Base-by-base conservation (phyloP, 164 flowering plant genomes). In the Houttuynia cordata region DNA sequence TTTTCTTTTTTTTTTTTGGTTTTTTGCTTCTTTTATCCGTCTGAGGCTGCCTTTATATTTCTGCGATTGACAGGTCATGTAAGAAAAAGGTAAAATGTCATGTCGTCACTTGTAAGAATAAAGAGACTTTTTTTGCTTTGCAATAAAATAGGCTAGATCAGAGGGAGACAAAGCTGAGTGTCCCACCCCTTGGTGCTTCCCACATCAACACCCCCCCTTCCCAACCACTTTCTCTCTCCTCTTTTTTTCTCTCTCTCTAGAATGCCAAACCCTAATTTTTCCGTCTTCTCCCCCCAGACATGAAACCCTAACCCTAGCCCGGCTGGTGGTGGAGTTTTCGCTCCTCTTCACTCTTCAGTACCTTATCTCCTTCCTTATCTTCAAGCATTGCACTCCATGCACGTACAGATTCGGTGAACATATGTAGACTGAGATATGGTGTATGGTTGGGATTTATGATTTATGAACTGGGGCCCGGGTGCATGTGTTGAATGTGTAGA, bases 161-260 rank as follows among this genome's bases (percentile, higher is more conserved):
- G 49, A 45, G 49, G 17, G 49, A 45, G 49, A 45, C 15, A 10
- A 17, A 45, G 56, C 58, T 53, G 59, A 66, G 56, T 55, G 61
- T 51, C 68, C 68, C 59, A 45, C 51, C 53, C 58, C 58, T 58
- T 57, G 73, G 73, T 70, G 61, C 63, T 62, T 42, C 56, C 57
- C 63, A 62, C 67, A 41, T 63, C 74, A 59, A 51, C 51, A 40
- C 15, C 45, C 51, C 62, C 41, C 17, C 25, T 4, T n/a, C n/a
- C n/a, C n/a, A n/a, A n/a, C n/a, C n/a, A n/a, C 42, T 19, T 8
- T 12, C 49, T 45, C 49, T 12, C 49, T 45, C 37, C 37, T 6
- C 37, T 6, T 6, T 30, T 15, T 37, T 24, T 56, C n/a, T 7
- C 17, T 10, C n/a, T 5, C 57, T n/a, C 20, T 0, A 19, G 24